Percentiles rank a stretch among this genome's conserved stretches.
phyloP scores from a whole-genome alignment of 768 basidiomycete genomes.

The Boletus pseudo-olivaceus region DNA sequence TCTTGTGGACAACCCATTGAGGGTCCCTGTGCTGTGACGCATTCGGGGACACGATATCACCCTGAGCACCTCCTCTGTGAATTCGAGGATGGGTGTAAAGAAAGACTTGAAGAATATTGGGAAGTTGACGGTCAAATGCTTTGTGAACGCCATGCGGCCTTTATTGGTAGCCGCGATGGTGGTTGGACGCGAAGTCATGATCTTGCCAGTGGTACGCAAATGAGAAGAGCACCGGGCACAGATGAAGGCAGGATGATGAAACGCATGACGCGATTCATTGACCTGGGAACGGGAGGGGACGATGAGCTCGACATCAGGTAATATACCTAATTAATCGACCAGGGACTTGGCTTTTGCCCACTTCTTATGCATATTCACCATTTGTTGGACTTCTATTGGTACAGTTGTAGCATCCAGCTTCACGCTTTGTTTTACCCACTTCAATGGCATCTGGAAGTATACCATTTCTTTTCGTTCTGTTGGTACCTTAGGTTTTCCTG shows the following conservation, averaged over 20 bases:
- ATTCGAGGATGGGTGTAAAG: constrained; percentile 50
- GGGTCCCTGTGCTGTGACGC: constrained; percentile 87
- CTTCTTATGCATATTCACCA: constrained; percentile 13
- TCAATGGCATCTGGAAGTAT: constrained; percentile 24
- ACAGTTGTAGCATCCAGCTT: constrained; percentile 18
- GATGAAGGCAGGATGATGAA: constrained; percentile 60
- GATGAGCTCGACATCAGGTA: constrained; percentile 32
- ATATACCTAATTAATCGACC: constrained; percentile 19
- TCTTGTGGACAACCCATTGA: constrained; percentile 88
- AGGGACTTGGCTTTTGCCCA: constrained; percentile 11
- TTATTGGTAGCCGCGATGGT: constrained; percentile 23
- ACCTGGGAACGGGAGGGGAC: constrained; percentile 43
- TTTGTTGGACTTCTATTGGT: constrained; percentile 16
- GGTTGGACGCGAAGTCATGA: constrained; percentile 21
- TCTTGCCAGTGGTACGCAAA: constrained; percentile 3
- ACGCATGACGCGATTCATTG: constrained; percentile 79
- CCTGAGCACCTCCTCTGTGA: constrained; percentile 88
- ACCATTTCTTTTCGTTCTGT: constrained; percentile 20
- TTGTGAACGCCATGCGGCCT: constrained; percentile 74
- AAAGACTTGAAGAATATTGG: constrained; percentile 78
- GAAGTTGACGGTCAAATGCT: constrained; percentile 83
- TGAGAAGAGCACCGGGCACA: constrained; percentile 12
- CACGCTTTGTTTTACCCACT: constrained; percentile 13
- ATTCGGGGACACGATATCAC: constrained; percentile 78
- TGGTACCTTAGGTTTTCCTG: not conserved